Conservation (phyloP, 2,329 filamentous ascomycete species). For the Emergomyces africanus region DNA sequence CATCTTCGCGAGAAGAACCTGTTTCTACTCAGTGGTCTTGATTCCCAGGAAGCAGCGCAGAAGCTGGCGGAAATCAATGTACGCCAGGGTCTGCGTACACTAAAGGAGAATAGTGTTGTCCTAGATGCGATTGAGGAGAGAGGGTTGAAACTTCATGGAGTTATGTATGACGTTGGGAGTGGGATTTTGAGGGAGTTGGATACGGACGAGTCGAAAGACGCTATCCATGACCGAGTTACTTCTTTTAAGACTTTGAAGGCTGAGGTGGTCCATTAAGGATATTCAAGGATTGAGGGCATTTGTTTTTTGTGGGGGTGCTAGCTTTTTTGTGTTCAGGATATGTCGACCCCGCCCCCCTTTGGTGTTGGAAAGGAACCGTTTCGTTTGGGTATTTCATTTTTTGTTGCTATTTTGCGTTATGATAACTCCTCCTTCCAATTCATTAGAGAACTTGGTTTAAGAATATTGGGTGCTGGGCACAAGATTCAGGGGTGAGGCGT, state of each 20-base stretch:
- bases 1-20: constrained; percentile 42
- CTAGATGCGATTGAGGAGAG: constrained; percentile 57
- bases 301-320: neutral
- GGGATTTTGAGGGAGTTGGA: constrained; percentile 44
- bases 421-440: neutral
- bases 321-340: neutral
- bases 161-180: constrained; percentile 54
- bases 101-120: constrained; percentile 57
- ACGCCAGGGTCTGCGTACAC: constrained; percentile 49
- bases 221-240: constrained; percentile 25
- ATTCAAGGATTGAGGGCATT: neutral
- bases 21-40: constrained; percentile 36
- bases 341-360: too few species aligned
- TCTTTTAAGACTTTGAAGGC: constrained; percentile 24
- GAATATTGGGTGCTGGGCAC: too few species aligned
- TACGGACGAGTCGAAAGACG: constrained; percentile 28
- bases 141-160: constrained; percentile 63
- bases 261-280: neutral
- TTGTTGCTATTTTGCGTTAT: neutral
- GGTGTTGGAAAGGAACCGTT: too few species aligned
- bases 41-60: constrained; percentile 38
- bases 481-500: too few species aligned
- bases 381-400: too few species aligned
- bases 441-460: too few species aligned
- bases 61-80: constrained; percentile 70